phyloP scores from a whole-genome alignment of 2,329 filamentous ascomycete genomes.

The Dothideomycetidae sp. region DNA sequence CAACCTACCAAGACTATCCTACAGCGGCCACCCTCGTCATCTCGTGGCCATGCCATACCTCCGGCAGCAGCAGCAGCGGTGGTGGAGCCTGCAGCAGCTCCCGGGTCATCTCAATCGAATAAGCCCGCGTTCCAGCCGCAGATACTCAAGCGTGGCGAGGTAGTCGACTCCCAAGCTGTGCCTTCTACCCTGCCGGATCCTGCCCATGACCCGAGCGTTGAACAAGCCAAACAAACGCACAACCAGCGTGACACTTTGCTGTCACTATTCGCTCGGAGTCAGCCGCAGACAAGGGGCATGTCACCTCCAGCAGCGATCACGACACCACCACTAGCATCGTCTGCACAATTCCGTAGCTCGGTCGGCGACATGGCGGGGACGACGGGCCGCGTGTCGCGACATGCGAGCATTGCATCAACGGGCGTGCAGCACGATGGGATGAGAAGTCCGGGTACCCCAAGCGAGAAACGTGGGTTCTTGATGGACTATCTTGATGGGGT shows the following conservation, averaged over 20 bases:
- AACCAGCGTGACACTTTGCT: slow-evolving; percentile 11
- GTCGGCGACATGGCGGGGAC: no score
- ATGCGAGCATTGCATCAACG: neutral
- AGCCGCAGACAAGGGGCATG: slow-evolving; percentile 1
- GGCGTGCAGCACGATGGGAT: slow-evolving; percentile 6
- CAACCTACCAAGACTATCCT: slow-evolving; percentile 12
- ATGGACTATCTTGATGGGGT: slow-evolving; percentile 24
- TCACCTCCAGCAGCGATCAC: neutral
- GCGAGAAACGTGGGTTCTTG: slow-evolving; percentile 23
- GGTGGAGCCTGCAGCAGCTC: slow-evolving; percentile 12
- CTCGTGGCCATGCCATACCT: neutral
- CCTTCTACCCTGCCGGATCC: slow-evolving; percentile 1
- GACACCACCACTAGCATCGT: no score
- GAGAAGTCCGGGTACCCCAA: slow-evolving; percentile 14
- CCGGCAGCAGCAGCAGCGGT: slow-evolving; percentile 8
- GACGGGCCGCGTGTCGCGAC: neutral
- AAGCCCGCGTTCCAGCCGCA: slow-evolving; percentile 18
- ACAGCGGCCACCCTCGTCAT: slow-evolving; percentile 11
- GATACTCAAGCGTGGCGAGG: slow-evolving; percentile 17
- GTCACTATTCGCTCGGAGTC: slow-evolving; percentile 11
- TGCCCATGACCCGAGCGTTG: no score
- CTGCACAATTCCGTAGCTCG: no score
- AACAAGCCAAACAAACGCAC: no score
- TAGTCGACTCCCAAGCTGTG: slow-evolving; percentile 6
- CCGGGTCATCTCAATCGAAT: no score